phyloP scores from a whole-genome alignment of 208 protist genomes.

The Leishmania guyanensis region DNA sequence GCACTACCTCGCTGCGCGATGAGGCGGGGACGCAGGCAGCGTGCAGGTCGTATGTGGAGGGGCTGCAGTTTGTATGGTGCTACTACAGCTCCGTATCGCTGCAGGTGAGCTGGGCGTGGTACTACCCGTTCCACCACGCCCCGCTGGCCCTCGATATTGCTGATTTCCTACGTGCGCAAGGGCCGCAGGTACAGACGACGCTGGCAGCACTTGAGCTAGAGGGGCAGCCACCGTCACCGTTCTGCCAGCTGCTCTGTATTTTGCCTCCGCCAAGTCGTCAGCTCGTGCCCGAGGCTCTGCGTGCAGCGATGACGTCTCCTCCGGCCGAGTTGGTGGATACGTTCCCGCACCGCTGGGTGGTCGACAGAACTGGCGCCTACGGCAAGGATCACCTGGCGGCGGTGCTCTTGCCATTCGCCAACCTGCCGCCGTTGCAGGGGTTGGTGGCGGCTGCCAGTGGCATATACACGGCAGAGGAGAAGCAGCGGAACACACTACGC shows the following conservation, averaged over 20 bases:
- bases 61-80: constrained; percentile 79
- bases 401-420: constrained; percentile 75
- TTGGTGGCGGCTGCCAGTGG: constrained; percentile 26
- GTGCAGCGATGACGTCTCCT: constrained; percentile 45
- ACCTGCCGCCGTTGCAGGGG: constrained; percentile 42
- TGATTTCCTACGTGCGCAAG: constrained; percentile 45
- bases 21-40: constrained; percentile 41
- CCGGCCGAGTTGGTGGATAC: constrained; percentile 44
- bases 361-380: constrained; percentile 68
- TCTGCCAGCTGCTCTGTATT: constrained; percentile 82
- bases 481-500: constrained; percentile 20
- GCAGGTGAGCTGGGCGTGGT: constrained; percentile 78
- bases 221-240: constrained; percentile 46
- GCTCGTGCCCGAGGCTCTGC: constrained; percentile 59
- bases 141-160: constrained; percentile 73
- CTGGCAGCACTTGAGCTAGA: constrained; percentile 44
- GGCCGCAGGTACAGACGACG: constrained; percentile 32
- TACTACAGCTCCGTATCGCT: constrained; percentile 73
- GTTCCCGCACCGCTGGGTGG: constrained; percentile 66
- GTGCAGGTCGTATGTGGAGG: constrained; percentile 76
- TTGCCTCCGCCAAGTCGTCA: constrained; percentile 59
- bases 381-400: constrained; percentile 70
- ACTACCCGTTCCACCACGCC: constrained; percentile 78
- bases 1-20: constrained; percentile 44
- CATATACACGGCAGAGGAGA: constrained; percentile 46